phyloP scores from a whole-genome alignment of 495 filamentous ascomycete species.

The Penicillium pulvis region DNA sequence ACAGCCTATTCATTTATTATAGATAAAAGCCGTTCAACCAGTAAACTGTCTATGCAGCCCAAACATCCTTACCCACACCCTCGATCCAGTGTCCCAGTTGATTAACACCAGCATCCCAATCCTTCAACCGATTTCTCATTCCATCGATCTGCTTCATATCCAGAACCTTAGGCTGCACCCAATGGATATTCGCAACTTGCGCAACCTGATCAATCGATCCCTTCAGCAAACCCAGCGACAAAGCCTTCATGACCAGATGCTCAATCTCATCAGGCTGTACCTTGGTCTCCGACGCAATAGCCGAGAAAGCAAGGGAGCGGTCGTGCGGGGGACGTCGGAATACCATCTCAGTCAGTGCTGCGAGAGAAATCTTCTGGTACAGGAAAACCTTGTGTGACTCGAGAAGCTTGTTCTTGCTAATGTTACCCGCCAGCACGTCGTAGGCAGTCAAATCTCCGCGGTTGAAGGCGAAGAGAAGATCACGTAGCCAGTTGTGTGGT shows the following conservation, averaged over 20 bases:
- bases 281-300: slow-evolving; percentile 89
- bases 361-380: slow-evolving; percentile 95
- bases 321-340: slow-evolving; percentile 95
- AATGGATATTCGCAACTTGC: slow-evolving; percentile 90
- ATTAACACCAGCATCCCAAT: slow-evolving; percentile 96
- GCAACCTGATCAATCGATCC: slow-evolving; percentile 97
- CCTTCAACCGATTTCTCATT: slow-evolving; percentile 83
- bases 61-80: slow-evolving; percentile 82
- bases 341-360: slow-evolving; percentile 93
- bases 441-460: slow-evolving; percentile 88
- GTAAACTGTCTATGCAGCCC: slow-evolving; percentile 66
- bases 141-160: slow-evolving; percentile 95
- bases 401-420: slow-evolving; percentile 76
- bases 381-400: slow-evolving; percentile 78
- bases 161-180: slow-evolving; percentile 97
- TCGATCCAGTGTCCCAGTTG: slow-evolving; percentile 95
- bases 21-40: slow-evolving; percentile 20
- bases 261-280: slow-evolving; percentile 90
- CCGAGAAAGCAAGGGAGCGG: slow-evolving; percentile 85
- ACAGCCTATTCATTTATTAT: slow-evolving; percentile 31
- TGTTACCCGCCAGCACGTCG: slow-evolving; percentile 75
- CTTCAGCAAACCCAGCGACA: slow-evolving; percentile 85
- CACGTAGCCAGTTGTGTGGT: slow-evolving; percentile 78
- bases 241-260: slow-evolving; percentile 97
- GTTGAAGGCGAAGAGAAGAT: slow-evolving; percentile 97